Evolutionary conservation across 305 asterid species (phyloP).

Genomic region (Ruellia speciosa): DNA sequence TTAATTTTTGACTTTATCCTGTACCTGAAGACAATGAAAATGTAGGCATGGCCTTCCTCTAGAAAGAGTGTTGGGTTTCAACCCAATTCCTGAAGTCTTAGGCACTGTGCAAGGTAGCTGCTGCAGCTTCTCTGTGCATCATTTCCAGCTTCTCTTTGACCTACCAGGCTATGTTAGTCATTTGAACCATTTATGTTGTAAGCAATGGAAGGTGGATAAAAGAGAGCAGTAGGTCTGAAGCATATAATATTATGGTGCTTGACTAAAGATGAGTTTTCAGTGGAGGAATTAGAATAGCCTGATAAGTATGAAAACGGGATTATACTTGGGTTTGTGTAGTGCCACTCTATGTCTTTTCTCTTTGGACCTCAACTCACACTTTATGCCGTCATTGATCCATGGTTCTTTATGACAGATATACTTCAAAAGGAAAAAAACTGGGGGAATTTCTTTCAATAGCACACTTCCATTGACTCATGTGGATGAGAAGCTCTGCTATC

Average conservation of each 20-base stretch:
- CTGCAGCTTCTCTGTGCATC: conserved; percentile 9
- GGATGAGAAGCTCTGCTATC: conserved; percentile 99
- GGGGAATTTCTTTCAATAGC: conserved; percentile 96
- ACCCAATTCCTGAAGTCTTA: conserved; percentile 5
- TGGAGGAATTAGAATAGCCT: conserved; percentile 7
- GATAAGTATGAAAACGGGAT: conserved; percentile 4
- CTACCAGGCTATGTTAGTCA: conserved; percentile 6
- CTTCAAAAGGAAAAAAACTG: conserved; percentile 93
- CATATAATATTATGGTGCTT: not conserved
- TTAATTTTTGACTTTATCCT: not conserved
- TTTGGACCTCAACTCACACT: conserved; percentile 3
- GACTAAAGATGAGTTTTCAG: conserved; percentile 2
- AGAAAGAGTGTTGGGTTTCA: conserved; percentile 4
- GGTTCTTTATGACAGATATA: conserved; percentile 59
- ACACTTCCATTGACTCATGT: conserved; percentile 71
- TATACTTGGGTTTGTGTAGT: conserved; percentile 3
- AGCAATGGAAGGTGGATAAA: conserved; percentile 13
- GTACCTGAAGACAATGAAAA: conserved; percentile 2
- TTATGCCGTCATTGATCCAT: conserved; percentile 13
- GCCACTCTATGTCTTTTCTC: not conserved
- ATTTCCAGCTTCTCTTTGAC: not conserved
- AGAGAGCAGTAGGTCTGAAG: not conserved
- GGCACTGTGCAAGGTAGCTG: conserved; percentile 9
- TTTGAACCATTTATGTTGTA: conserved; percentile 8
- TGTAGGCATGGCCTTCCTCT: not conserved